phyloP scores from a whole-genome alignment of 1,139 yeast genomes.

The Kurtzmaniella quercitrusa region DNA sequence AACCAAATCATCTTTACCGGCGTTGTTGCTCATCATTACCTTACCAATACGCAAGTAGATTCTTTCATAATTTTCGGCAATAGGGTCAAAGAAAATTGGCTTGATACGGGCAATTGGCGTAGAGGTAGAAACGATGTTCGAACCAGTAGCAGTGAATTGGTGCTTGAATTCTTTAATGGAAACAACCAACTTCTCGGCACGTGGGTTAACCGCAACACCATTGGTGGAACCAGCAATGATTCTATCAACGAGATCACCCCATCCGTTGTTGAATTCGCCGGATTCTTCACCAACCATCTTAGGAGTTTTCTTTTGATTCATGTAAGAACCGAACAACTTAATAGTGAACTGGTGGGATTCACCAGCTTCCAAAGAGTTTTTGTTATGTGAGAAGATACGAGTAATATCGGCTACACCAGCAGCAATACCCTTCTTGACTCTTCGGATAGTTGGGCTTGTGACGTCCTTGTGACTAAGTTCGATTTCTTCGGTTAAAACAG shows the following conservation, averaged over 20 bases:
- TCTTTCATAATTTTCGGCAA: conserved; percentile 57
- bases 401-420: conserved; percentile 88
- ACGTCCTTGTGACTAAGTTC: conserved; percentile 28
- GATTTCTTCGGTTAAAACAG: conserved; percentile 61
- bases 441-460: conserved; percentile 27
- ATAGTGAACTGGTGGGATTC: conserved; percentile 70
- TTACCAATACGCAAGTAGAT: conserved; percentile 57
- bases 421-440: conserved; percentile 75
- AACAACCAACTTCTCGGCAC: conserved; percentile 70
- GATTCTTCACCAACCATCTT: conserved; percentile 15
- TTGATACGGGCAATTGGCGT: conserved; percentile 59
- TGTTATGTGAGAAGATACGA: conserved; percentile 65
- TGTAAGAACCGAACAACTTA: conserved; percentile 68
- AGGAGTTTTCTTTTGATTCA: conserved; percentile 30
- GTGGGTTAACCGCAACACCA: conserved; percentile 79
- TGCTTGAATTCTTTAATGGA: conserved; percentile 73
- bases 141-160: conserved; percentile 37
- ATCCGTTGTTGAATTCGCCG: conserved; percentile 56
- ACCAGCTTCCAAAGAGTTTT: conserved; percentile 57
- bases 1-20: conserved; percentile 35
- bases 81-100: conserved; percentile 61
- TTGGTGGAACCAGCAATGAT: conserved; percentile 71
- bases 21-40: conserved; percentile 30
- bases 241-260: conserved; percentile 86
- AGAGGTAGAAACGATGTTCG: conserved; percentile 35